Evolutionary conservation across 371 early-diverging fungal genomes (phyloP).

Genomic region (Apophysomyces variabilis): DNA sequence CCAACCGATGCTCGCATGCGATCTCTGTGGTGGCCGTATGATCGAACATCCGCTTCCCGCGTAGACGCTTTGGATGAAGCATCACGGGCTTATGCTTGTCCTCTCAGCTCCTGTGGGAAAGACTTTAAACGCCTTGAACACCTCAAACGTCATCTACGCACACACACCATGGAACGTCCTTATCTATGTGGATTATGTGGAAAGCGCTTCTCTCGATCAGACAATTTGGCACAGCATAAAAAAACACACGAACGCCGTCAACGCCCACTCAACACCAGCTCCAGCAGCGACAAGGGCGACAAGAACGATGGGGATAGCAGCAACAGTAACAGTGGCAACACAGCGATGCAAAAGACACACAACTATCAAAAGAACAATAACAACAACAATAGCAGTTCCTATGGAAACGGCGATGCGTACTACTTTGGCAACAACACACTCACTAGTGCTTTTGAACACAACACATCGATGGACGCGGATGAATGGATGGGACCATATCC

Average conservation of each 20-base stretch:
- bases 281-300: constrained; percentile 15
- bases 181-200: constrained; percentile 68
- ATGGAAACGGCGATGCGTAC: background rate
- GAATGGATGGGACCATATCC: constrained; percentile 7
- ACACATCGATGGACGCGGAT: constrained; percentile 5
- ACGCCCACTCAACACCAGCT: constrained; percentile 1
- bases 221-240: constrained; percentile 73
- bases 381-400: background rate
- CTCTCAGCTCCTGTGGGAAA: constrained; percentile 50
- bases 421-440: background rate
- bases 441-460: constrained; percentile 4
- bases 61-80: constrained; percentile 12
- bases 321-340: constrained; percentile 9
- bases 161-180: constrained; percentile 72
- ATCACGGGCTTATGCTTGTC: constrained; percentile 42
- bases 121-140: constrained; percentile 81
- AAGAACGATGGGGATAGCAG: background rate
- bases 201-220: constrained; percentile 72
- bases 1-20: constrained; percentile 3
- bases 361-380: background rate
- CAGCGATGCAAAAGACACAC: background rate
- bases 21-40: constrained; percentile 6
- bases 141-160: constrained; percentile 80
- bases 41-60: background rate
- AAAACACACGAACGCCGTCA: constrained; percentile 56